Conservation (phyloP, 352 stramenopile genomes). For the Globisporangium yorkense region DNA sequence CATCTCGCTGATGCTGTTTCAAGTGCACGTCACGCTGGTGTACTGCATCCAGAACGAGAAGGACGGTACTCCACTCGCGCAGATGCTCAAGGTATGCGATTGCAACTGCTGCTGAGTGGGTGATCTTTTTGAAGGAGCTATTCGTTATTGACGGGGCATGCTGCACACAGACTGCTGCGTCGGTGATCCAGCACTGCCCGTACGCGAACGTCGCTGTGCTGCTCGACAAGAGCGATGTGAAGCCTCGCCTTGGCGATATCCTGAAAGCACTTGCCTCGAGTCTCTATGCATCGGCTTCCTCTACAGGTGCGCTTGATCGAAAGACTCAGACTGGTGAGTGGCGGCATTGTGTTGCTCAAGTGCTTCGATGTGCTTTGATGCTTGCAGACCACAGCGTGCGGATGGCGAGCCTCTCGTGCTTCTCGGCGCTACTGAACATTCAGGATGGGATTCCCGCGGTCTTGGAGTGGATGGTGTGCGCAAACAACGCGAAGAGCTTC, state of each 20-base stretch:
- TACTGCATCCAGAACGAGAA: constrained; percentile 81
- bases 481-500: constrained; percentile 32
- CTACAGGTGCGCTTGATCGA: constrained; percentile 30
- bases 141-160: background rate
- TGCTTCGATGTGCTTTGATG: background rate
- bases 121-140: background rate
- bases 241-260: constrained; percentile 53
- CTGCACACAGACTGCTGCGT: constrained; percentile 37
- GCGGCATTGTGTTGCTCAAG: background rate
- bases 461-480: constrained; percentile 68
- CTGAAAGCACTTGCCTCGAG: constrained; percentile 62
- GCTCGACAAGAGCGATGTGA: constrained; percentile 44
- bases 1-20: constrained; percentile 79
- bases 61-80: constrained; percentile 42
- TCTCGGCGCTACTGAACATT: constrained; percentile 73
- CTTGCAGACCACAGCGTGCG: constrained; percentile 66
- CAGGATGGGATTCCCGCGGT: constrained; percentile 55
- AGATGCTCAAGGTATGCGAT: constrained; percentile 62
- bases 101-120: background rate
- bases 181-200: constrained; percentile 73
- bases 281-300: constrained; percentile 54
- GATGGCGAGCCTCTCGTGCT: constrained; percentile 72
- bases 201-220: constrained; percentile 55
- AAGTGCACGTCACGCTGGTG: constrained; percentile 77
- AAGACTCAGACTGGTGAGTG: too few species aligned